Evolutionary conservation across 352 stramenopile genomes (phyloP).

Genomic region (Peronospora tabacina): DNA sequence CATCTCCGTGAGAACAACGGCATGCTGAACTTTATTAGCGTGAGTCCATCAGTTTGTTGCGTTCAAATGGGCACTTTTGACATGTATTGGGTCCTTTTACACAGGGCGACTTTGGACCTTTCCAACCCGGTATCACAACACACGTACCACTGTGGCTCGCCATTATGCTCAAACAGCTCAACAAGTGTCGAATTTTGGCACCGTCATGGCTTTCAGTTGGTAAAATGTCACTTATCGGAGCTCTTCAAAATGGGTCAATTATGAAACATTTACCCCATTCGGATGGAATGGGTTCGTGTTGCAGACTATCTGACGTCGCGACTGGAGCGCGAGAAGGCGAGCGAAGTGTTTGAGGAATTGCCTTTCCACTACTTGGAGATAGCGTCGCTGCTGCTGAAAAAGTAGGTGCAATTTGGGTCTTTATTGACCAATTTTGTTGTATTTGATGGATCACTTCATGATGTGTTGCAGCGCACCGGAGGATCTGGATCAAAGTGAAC

Average conservation of each 20-base stretch:
- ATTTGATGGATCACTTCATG: background rate
- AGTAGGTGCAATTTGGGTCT: constrained; percentile 33
- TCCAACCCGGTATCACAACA: constrained; percentile 76
- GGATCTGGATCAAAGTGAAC: constrained; percentile 77
- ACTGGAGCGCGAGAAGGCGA: constrained; percentile 65
- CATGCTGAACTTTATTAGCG: constrained; percentile 76
- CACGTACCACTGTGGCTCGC: constrained; percentile 86
- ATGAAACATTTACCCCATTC: constrained; percentile 11
- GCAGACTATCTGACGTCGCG: constrained; percentile 49
- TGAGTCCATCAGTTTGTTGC: constrained; percentile 19
- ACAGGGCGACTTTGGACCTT: constrained; percentile 84
- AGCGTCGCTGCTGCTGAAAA: constrained; percentile 72
- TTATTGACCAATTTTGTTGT: background rate
- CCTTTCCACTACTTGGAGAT: constrained; percentile 87
- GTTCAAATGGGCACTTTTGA: constrained; percentile 9
- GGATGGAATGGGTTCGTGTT: background rate
- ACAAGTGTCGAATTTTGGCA: constrained; percentile 81
- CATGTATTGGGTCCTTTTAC: constrained; percentile 8
- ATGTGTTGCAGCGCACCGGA: constrained; percentile 47
- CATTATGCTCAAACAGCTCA: constrained; percentile 82
- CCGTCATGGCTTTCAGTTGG: constrained; percentile 79
- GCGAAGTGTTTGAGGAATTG: constrained; percentile 69
- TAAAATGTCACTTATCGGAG: constrained; percentile 8
- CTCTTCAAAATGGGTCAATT: constrained; percentile 11
- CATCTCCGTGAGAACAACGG: constrained; percentile 67